These are phyloP conservation scores for Bipolaris gigantea DNA, from an alignment of 2,329 filamentous ascomycete genomes.

Conservation along the genomic window DNA sequence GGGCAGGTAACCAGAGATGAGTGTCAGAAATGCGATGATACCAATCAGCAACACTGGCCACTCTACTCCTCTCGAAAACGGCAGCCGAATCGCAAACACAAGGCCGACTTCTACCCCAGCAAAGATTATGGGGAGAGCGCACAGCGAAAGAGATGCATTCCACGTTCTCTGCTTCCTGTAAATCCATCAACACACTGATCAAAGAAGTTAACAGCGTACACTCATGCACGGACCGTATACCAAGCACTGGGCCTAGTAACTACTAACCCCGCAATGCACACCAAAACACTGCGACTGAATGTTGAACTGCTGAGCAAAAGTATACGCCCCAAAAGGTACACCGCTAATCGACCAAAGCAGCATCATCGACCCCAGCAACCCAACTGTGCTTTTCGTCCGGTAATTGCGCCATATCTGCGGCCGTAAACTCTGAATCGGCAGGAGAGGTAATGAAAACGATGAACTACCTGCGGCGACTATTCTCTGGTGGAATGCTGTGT, in stretches of 20 bases:
- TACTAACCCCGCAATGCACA: slow-evolving; percentile 49
- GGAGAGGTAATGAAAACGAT: too few relatives aligned
- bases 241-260: slow-evolving; percentile 54
- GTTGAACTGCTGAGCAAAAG: slow-evolving; percentile 55
- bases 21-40: slow-evolving; percentile 57
- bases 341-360: slow-evolving; percentile 68
- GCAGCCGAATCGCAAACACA: slow-evolving; percentile 57
- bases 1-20: slow-evolving; percentile 58
- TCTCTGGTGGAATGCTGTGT: too few relatives aligned
- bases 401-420: slow-evolving; percentile 68
- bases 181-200: not conserved
- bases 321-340: slow-evolving; percentile 64
- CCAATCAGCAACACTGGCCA: slow-evolving; percentile 58
- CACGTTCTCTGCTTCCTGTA: slow-evolving; percentile 46
- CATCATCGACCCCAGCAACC: slow-evolving; percentile 70
- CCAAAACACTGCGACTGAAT: slow-evolving; percentile 54
- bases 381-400: slow-evolving; percentile 64
- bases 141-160: slow-evolving; percentile 24
- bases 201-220: not conserved
- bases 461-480: too few relatives aligned
- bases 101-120: slow-evolving; percentile 57
- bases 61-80: slow-evolving; percentile 55
- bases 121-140: slow-evolving; percentile 44
- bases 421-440: too few relatives aligned
- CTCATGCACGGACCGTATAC: slow-evolving; percentile 49